Evolutionary conservation across 768 basidiomycete species (phyloP).

Genomic region (Trametes cubensis): DNA sequence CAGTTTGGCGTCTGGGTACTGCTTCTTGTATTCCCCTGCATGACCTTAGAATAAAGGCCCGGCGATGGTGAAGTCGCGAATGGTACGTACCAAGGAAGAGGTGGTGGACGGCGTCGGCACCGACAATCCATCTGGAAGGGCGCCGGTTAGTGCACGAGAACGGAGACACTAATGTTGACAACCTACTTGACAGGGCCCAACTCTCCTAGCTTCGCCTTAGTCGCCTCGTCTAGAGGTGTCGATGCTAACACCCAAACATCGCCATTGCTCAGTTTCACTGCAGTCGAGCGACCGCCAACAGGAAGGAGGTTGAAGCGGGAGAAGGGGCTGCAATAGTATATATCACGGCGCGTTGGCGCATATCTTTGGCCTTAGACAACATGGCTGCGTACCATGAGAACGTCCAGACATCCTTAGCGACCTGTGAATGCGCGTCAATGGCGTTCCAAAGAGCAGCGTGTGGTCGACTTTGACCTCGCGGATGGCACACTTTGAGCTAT

Average conservation of each 20-base stretch:
- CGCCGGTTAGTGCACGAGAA: neutral
- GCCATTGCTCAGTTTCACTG: constrained; percentile 66
- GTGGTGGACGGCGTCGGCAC: constrained; percentile 60
- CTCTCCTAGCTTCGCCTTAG: constrained; percentile 59
- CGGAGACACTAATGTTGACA: neutral
- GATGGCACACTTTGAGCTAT: constrained; percentile 8
- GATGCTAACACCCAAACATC: constrained; percentile 86
- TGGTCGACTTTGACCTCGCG: constrained; percentile 8
- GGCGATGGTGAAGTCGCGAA: constrained; percentile 27
- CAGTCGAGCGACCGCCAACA: constrained; percentile 83
- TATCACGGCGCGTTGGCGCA: no score
- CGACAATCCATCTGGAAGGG: constrained; percentile 54
- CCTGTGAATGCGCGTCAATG: constrained; percentile 23
- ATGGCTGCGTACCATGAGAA: constrained; percentile 56
- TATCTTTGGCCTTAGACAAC: neutral
- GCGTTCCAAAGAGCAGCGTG: neutral
- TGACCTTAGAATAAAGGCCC: neutral
- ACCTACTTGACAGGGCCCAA: constrained; percentile 72
- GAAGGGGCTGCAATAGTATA: constrained; percentile 54
- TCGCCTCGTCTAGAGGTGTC: constrained; percentile 66
- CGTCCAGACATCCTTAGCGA: constrained; percentile 57
- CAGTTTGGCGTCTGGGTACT: constrained; percentile 72
- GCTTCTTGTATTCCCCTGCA: constrained; percentile 62
- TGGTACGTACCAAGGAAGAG: constrained; percentile 52
- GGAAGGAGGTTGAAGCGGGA: constrained; percentile 67